A percentile compares a stretch with the other conserved stretches of the same genome.
phyloP scores from a whole-genome alignment of 2,329 filamentous ascomycete species.

The Pseudogymnoascus sp. region DNA sequence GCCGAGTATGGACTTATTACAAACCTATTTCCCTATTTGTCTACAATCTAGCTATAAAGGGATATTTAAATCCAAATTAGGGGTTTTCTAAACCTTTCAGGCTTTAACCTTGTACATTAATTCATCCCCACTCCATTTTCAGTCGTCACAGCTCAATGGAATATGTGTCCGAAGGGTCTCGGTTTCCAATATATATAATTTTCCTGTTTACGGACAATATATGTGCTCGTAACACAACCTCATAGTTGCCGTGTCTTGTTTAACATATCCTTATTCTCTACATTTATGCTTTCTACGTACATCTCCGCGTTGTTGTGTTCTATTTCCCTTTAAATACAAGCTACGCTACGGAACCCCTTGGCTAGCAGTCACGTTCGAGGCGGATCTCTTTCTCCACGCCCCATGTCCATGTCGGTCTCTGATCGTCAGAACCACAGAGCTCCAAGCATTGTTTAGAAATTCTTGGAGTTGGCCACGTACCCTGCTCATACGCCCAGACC shows the following conservation, averaged over 20 bases:
- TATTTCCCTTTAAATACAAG: background rate
- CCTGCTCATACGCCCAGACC: background rate
- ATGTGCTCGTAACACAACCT: background rate
- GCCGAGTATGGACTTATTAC: background rate
- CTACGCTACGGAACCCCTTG: background rate
- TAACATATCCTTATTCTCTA: background rate
- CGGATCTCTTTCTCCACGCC: conserved; percentile 5
- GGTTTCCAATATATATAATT: background rate
- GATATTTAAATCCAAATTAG: background rate
- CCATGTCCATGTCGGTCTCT: conserved; percentile 3
- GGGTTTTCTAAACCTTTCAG: background rate
- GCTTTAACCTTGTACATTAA: background rate
- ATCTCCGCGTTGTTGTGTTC: background rate
- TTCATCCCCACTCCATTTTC: background rate
- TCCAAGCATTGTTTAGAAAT: conserved; percentile 8
- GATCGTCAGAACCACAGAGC: conserved; percentile 4
- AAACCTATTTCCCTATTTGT: background rate
- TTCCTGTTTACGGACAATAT: background rate
- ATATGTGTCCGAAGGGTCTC: conserved; percentile 6
- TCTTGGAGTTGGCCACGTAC: conserved; percentile 3
- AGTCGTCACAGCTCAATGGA: background rate
- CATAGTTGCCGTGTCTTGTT: background rate
- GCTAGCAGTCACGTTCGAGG: conserved; percentile 3
- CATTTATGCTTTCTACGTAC: background rate
- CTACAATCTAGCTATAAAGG: background rate